Evolutionary conservation across 257 asterid species (phyloP).

Genomic region (Fraxinus americana): DNA sequence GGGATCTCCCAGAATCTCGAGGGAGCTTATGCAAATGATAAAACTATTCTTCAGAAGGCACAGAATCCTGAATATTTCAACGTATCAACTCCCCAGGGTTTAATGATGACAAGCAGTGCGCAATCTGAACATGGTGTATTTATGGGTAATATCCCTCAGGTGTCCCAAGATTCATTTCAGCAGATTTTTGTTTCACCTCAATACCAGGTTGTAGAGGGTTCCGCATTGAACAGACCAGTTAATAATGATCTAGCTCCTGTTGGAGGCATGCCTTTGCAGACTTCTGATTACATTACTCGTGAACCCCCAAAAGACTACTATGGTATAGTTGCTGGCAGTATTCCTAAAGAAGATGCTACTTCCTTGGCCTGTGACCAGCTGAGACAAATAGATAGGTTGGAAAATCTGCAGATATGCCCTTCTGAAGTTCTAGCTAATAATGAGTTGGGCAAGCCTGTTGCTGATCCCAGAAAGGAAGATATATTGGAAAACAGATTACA

Average conservation of each 20-base stretch:
- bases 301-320: constrained; percentile 60
- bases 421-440: constrained; percentile 44
- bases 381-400: constrained; percentile 71
- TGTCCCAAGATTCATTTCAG: constrained; percentile 46
- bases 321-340: constrained; percentile 44
- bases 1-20: constrained; percentile 43
- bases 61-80: constrained; percentile 58
- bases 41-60: constrained; percentile 33
- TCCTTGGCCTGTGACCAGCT: constrained; percentile 50
- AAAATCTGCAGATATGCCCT: constrained; percentile 60
- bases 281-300: constrained; percentile 41
- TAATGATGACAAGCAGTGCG: constrained; percentile 44
- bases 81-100: constrained; percentile 47
- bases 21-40: constrained; percentile 46
- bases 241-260: constrained; percentile 41
- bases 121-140: constrained; percentile 55
- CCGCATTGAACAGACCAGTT: constrained; percentile 40
- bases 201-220: constrained; percentile 54
- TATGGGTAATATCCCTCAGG: constrained; percentile 48
- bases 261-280: constrained; percentile 46
- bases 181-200: constrained; percentile 54
- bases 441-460: constrained; percentile 41
- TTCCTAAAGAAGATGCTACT: constrained; percentile 52
- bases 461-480: constrained; percentile 41
- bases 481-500: constrained; percentile 32